Base-by-base conservation (phyloP, 306 rosid species). In the Vigna radiata region DNA sequence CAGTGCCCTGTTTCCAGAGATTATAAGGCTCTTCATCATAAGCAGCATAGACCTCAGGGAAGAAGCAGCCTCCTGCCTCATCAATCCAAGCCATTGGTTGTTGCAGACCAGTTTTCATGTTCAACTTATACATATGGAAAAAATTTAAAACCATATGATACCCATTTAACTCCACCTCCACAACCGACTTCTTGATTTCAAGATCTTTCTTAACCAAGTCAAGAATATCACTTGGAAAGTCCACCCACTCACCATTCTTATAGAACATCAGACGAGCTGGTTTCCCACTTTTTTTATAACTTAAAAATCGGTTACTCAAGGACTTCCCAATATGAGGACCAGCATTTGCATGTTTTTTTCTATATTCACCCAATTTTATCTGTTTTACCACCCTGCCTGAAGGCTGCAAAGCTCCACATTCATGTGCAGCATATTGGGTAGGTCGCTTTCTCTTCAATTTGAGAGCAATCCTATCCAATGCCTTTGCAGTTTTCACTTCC, bases 1-100 rank as follows among this genome's bases (percentile, higher is more conserved):
- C 83, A 73, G 14, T 50, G 16, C 70, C 80, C 44, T 74, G 56
- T 56, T 76, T 68, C 73, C 64, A 67, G 72, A 62, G 46, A 78
- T 44, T 68, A 71, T 55, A 11, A 10, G 74, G 73, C 29, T 75
- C 88, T 58, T 81, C 83, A 44, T 75, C 80, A 21, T 80, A 83
- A 36, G 79, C 56, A 33, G 79, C 69, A 84, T 48, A 88, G 61
- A 73, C 76, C 81, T 91, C 96, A 9, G 98, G 98, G 84, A 94
- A 94, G 85, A 90, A 94, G 87, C 96, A 91, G 56, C 67, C 48
- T 46, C 89, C 96, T 29, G 88, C 78, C 78, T 89, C 94, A 79
- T 94, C 98, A 71, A 94, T 94, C 98, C 97, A 94, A n/a, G 95
- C 98, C 49, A 94, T 87, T 63, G 91, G 93, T 36, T 85, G 82